Evolutionary conservation across 306 rosid genomes (phyloP), one percentile per base, ranked within the genome.

Genomic region (Rosa rugosa): DNA sequence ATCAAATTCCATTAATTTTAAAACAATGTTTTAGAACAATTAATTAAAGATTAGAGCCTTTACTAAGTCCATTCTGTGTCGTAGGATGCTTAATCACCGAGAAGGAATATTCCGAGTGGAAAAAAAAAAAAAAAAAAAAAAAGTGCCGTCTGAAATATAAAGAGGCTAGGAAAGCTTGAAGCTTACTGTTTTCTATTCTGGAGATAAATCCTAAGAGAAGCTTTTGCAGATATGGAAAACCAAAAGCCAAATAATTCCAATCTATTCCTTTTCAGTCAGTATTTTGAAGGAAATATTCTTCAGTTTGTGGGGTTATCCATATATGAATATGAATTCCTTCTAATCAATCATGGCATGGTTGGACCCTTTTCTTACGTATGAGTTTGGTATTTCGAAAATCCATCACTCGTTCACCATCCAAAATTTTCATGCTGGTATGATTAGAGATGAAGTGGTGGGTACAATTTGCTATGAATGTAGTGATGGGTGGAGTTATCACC

Each of bases 51-150:
- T 17, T 1, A 67, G 13, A 64, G 11, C 44, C 69, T 34, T 64
- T 31, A 64, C 45, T 9, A 16, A 40, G 14, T 67, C 47, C 71
- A 67, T 67, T 66, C 77, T 75, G 59, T 77, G 89, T 81, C 90
- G 88, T 84, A 75, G 88, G 96, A 89, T 91, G 93, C 90, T 86
- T 62, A 70, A 76, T 77, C 56, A 80, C 71, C 72, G 80, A 76
- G 84, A 86, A 42, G 47, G 87, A 89, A 67, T 67, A 40, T 89
- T 83, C 86, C 78, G 51, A 46, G 59, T 63, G 79, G 38, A 36
- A 64, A 62, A 44, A 75, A 69, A 46, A 78, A 79, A 46, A 25
- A 25, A 25, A 36, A 63, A 62, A 44, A 75, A 69, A 46, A 78
- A 79, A 46, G 83, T 40, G 81, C 27, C 36, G 36, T 31, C 16